phyloP scores from a whole-genome alignment of 2,329 filamentous ascomycete species.

The Fusarium robinianum region DNA sequence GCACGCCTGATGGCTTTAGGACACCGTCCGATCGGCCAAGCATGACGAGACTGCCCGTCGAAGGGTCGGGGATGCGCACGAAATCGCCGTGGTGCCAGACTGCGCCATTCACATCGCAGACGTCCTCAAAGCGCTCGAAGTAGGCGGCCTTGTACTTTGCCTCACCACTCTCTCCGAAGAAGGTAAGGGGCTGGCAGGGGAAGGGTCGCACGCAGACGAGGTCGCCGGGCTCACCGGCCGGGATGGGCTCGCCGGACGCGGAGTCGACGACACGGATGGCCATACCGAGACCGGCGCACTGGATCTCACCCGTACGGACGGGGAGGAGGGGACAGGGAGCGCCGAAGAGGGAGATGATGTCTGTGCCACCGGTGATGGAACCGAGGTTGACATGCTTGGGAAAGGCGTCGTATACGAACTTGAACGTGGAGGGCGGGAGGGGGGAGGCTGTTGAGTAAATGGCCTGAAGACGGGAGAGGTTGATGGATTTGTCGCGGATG shows the following conservation, averaged over 20 bases:
- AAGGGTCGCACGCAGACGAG: conserved; percentile 86
- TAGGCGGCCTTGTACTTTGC: conserved; percentile 83
- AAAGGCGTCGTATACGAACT: conserved; percentile 85
- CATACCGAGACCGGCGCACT: conserved; percentile 79
- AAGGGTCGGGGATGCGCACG: conserved; percentile 66
- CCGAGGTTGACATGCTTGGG: conserved; percentile 80
- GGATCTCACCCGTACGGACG: conserved; percentile 74
- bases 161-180: conserved; percentile 70
- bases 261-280: conserved; percentile 67
- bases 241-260: conserved; percentile 57
- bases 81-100: conserved; percentile 98
- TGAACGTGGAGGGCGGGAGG: conserved; percentile 88
- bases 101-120: conserved; percentile 44
- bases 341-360: conserved; percentile 95
- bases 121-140: conserved; percentile 75
- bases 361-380: conserved; percentile 93
- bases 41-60: conserved; percentile 83
- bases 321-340: conserved; percentile 78
- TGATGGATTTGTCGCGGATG: conserved; percentile 54
- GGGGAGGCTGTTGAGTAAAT: conserved; percentile 96
- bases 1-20: conserved; percentile 86
- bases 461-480: conserved; percentile 71
- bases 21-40: conserved; percentile 91
- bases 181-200: conserved; percentile 86
- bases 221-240: conserved; percentile 76